Base-by-base conservation (phyloP, 495 filamentous ascomycete species). In the Achaetomiella virescens region DNA sequence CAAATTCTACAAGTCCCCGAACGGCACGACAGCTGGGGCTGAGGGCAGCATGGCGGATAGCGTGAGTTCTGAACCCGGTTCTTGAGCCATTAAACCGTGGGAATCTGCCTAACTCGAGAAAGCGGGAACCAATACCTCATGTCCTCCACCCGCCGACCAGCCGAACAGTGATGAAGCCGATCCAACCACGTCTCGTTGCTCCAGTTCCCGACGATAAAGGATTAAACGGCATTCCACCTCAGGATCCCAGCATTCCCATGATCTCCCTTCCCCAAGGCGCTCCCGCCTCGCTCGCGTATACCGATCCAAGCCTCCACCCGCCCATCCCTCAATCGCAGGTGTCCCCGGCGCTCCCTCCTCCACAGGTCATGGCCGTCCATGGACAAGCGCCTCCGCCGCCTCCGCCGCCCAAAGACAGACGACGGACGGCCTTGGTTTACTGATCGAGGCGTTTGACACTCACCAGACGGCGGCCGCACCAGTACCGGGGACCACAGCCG, bases 1-100 rank as follows among this genome's bases (percentile, higher is more conserved):
- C 33, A 71, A 67, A 49, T 77, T 74, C 58, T 68, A 66, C 63
- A 65, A 61, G 33, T 64, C 68, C 25, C 60, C 68, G 33, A 70
- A 70, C 36, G 69, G 63, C 11, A 61, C 69, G 46, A 55, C 58
- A 17, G 61, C 60, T 17, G 66, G 51, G 11, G 61, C 65, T 20
- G 68, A 78, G 46, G 70, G 71, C 36, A 71, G 72, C 20, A 78
- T 78, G 74, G 74, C 71, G 7, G 75, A 78, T 36, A 75, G 74
- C 53, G 74, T 75, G 62, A 60, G 70, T 59, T 18, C 14, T 37
- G 18, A 17, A 27, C 7, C 22, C 6, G n/a, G 9, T 20, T 45
- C 18, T 8, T 15, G 22, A 42, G 17, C 15, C 49, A 15, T 42
- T n/a, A n/a, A 52, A n/a, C 11, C 5, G 9, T 24, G 35, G 24